Base-by-base conservation (phyloP, 345 rosid species). In the Hevea brasiliensis region DNA sequence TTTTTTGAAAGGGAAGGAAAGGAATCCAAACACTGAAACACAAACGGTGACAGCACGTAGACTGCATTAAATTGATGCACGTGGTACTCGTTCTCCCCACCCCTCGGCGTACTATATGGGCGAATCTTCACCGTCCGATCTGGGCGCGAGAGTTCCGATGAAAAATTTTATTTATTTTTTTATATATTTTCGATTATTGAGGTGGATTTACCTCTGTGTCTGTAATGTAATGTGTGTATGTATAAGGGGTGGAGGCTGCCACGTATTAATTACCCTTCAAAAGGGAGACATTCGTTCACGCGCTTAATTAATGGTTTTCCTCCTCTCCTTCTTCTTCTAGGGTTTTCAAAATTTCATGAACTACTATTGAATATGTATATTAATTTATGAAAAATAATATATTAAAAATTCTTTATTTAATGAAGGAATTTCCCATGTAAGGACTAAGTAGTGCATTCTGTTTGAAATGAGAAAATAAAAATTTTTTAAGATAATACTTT, bases 21-120 rank as follows among this genome's bases (percentile, higher is more conserved):
- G 7, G 48, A 62, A 35, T 40, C 50, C 50, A 10, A 20, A 40
- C 41, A 61, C 42, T 20, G 24, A 8, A 29, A 64, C 50, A 64
- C 10, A 42, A 64, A 64, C 68, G 41, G 32, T 64, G 68, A 64
- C 68, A 64, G 68, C 17, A n/a, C 68, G 51, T 64, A 8, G 14
- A 11, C 17, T 40, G 68, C 68, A 64, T 64, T 64, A 41, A 64
- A 64, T 42, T 64, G 17, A n/a, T 41, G 51, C 68, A 64, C 68
- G 68, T 64, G 68, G 68, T 64, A 10, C 14, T 64, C 8, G 27
- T 21, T 61, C 15, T 21, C 68, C 68, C 7, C 51, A 41, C 23
- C 50, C 10, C 53, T 18, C 68, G 53, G 27, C 68, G 68, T 41
- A 40, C 50, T 3, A 13, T 8, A 29, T 21, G 40, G 70, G 63